Base-by-base conservation (phyloP, 192 early-diverging fungal genomes). In the Coemansia javaensis region DNA sequence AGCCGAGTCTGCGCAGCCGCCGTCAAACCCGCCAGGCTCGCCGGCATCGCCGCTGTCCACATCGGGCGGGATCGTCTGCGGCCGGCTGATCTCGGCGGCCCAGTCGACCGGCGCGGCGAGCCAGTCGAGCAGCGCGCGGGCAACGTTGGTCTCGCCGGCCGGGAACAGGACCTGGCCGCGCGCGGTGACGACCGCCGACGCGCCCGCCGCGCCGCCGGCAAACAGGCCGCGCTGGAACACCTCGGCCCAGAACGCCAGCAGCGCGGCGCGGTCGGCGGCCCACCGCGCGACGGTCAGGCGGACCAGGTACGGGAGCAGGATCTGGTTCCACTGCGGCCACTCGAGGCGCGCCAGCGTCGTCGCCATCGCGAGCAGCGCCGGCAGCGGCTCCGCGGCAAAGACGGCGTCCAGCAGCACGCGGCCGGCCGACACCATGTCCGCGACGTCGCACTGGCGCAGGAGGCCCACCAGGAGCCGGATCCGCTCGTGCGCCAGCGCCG, bases 281-380 rank as follows among this genome's bases (percentile, higher is more conserved):
- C 70, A 74, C 13, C 41, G 46, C 13, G 27, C 36, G 20, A 47
- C 47, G 14, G 64, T 66, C 20, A 58, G 28, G 6, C 50, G 58
- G 22, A 87, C 63, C 33, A 90, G 63, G 45, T 85, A 76, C 12
- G 90, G 88, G 17, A 90, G 61, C 44, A 89, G 63, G 34, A 91
- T 79, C 51, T 85, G 82, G 16, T 81, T 81, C 54, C 81, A 89
- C 43, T 90, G 82, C 24, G 66, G 50, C 83, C 89, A 90, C 31
- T 78, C 71, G n/a, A 85, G 32, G n/a, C 79, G 72, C 23, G 82
- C 81, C 23, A 94, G 74, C 25, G 78, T 72, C 35, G 87, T 68
- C 22, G 79, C 81, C 66, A 93, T 89, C 11, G 78, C 65, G 37
- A 88, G 72, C 11, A 89, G 77, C 24, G 27, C 47, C 15, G 51